Percentiles rank a stretch among this genome's conserved stretches.
These are phyloP conservation scores for Cladophialophora bantiana DNA, from an alignment of 2,329 filamentous ascomycete species.

Conservation along the genomic window DNA sequence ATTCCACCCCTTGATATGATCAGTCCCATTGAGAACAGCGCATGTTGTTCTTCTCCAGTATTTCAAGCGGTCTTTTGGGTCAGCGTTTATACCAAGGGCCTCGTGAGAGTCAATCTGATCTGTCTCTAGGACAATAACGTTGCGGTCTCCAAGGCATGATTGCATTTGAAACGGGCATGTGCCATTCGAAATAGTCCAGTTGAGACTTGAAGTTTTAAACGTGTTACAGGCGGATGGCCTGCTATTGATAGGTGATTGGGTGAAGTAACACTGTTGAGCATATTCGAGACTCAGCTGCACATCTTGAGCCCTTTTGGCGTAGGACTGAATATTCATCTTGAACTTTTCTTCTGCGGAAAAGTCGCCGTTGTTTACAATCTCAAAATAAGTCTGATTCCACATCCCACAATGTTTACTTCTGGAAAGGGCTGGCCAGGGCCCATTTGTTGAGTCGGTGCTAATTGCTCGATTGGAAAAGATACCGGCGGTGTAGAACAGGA, in stretches of 20 bases:
- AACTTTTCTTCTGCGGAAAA: constrained; percentile 19
- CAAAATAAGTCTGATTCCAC: constrained; percentile 32
- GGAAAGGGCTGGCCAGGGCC: constrained; percentile 25
- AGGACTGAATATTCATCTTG: constrained; percentile 18
- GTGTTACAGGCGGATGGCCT: constrained; percentile 29
- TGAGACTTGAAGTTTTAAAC: constrained; percentile 24
- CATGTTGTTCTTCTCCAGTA: constrained; percentile 35
- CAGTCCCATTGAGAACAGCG: constrained; percentile 32
- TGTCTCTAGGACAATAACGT: constrained; percentile 31
- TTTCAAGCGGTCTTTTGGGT: constrained; percentile 28
- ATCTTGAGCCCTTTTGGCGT: constrained; percentile 26
- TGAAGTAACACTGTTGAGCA: constrained; percentile 35
- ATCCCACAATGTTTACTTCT: constrained; percentile 32
- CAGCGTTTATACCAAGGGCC: constrained; percentile 37
- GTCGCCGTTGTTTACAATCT: constrained; percentile 1
- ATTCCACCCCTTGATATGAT: constrained; percentile 30
- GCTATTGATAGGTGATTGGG: background rate
- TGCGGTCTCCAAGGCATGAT: constrained; percentile 26
- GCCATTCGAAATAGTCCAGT: background rate
- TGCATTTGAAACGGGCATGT: constrained; percentile 29
- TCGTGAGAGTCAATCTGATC: constrained; percentile 35
- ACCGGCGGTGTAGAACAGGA: constrained; percentile 25
- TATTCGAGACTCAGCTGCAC: constrained; percentile 35
- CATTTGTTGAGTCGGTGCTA: constrained; percentile 21
- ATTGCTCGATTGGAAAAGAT: constrained; percentile 34